A percentile compares a stretch with the other conserved stretches of the same genome.
These are phyloP conservation scores for Kalanchoe fedtschenkoi DNA, from an alignment of 164 flowering plant species.

Conservation along the genomic window DNA sequence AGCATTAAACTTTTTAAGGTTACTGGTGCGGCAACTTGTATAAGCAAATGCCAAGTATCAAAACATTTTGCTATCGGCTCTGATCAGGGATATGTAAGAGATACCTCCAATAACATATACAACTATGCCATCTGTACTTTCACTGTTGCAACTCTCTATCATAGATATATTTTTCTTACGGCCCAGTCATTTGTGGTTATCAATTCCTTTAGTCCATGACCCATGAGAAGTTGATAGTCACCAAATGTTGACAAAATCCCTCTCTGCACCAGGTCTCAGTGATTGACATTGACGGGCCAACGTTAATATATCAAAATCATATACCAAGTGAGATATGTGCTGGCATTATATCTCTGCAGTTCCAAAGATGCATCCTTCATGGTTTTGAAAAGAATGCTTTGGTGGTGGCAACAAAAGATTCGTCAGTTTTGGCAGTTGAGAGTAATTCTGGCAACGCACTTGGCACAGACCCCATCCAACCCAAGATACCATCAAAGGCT, in stretches of 20 bases:
- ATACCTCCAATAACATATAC: not conserved
- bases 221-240: not conserved
- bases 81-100: conserved; percentile 83
- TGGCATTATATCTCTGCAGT: conserved; percentile 55
- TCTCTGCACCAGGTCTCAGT: conserved; percentile 45
- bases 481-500: conserved; percentile 67
- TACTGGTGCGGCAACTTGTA: conserved; percentile 51
- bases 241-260: not conserved
- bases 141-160: not conserved
- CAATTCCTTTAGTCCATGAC: not conserved
- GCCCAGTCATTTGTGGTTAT: not conserved
- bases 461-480: conserved; percentile 35
- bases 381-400: conserved; percentile 74
- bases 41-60: conserved; percentile 27
- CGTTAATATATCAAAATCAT: conserved; percentile 39
- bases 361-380: conserved; percentile 47
- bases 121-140: not conserved
- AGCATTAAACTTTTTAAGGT: conserved; percentile 50
- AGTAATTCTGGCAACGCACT: conserved; percentile 52
- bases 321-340: conserved; percentile 47
- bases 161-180: not conserved
- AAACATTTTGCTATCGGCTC: conserved; percentile 68
- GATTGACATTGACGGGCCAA: conserved; percentile 50
- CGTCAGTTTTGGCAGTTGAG: conserved; percentile 68
- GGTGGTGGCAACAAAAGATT: conserved; percentile 63